Evolutionary conservation across 352 stramenopile species (phyloP).

Genomic region (Paralagenidium karlingii): DNA sequence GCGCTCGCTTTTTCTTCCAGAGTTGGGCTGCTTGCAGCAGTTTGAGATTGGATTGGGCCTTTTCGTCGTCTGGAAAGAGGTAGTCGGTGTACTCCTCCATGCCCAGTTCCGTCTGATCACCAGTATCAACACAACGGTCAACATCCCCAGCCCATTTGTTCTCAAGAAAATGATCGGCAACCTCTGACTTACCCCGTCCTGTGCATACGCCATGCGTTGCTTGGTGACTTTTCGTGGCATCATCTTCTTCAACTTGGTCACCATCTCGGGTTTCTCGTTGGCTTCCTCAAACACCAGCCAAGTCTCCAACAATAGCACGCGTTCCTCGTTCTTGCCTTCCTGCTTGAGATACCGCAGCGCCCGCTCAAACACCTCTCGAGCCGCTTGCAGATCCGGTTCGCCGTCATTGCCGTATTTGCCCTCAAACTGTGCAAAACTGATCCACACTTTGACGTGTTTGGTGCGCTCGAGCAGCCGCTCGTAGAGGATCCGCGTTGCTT

Average conservation of each 20-base stretch:
- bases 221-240: slow-evolving; percentile 95
- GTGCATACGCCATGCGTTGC: slow-evolving; percentile 88
- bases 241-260: slow-evolving; percentile 88
- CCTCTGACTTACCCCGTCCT: slow-evolving; percentile 64
- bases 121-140: slow-evolving; percentile 1
- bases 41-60: slow-evolving; percentile 92
- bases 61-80: slow-evolving; percentile 97
- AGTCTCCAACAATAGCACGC: slow-evolving; percentile 94
- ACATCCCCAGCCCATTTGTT: background rate
- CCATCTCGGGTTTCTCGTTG: slow-evolving; percentile 18
- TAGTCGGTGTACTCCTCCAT: slow-evolving; percentile 99
- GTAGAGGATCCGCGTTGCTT: slow-evolving; percentile 89
- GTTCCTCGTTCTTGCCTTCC: slow-evolving; percentile 87
- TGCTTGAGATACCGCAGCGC: slow-evolving; percentile 89
- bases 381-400: slow-evolving; percentile 8
- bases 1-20: slow-evolving; percentile 90
- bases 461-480: slow-evolving; percentile 94
- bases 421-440: slow-evolving; percentile 87
- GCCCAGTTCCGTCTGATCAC: slow-evolving; percentile 63
- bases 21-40: slow-evolving; percentile 95
- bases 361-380: slow-evolving; percentile 85
- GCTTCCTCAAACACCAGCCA: slow-evolving; percentile 91
- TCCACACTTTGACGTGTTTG: slow-evolving; percentile 96
- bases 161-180: background rate
- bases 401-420: slow-evolving; percentile 28